Conservation (phyloP, 129 eudicot species). For the Helianthus annuus region HanXRQr2.0-SUNRISE NC_035435.2:125591800-125592299, state of each 20-base stretch:
- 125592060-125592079: slow-evolving; percentile 22
- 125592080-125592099: slow-evolving; percentile 17
- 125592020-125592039: too few relatives aligned
- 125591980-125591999: too few relatives aligned
- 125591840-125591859: too few relatives aligned
- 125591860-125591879: too few relatives aligned
- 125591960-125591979: too few relatives aligned
- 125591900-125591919: too few relatives aligned
- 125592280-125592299: slow-evolving; percentile 30
- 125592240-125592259: slow-evolving; percentile 27
- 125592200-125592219: slow-evolving; percentile 7
- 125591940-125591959: too few relatives aligned
- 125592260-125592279: slow-evolving; percentile 35
- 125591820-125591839: too few relatives aligned
- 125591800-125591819: too few relatives aligned
- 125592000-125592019: too few relatives aligned
- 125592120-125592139: slow-evolving; percentile 20
- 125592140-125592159: slow-evolving; percentile 11
- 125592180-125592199: not conserved
- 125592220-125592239: slow-evolving; percentile 9
- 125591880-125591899: too few relatives aligned
- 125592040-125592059: slow-evolving; percentile 18
- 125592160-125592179: slow-evolving; percentile 36
- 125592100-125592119: not conserved
- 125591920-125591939: too few relatives aligned